These are phyloP conservation scores for Cladosporium cucumerinum DNA, from an alignment of 2,329 filamentous ascomycete species.

Conservation along the genomic window DNA sequence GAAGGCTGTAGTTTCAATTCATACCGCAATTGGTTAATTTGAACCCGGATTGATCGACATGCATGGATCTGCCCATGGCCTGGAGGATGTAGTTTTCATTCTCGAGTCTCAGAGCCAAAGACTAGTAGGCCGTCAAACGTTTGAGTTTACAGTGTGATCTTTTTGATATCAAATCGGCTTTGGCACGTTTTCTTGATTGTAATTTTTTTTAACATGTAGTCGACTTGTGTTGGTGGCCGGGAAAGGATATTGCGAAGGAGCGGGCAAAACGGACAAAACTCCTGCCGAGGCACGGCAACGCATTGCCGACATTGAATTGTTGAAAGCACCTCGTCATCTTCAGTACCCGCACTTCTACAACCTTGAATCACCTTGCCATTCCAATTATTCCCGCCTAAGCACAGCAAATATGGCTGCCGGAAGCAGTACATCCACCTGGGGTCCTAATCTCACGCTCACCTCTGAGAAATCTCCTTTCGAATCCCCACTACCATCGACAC, in stretches of 20 bases:
- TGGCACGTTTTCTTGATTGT: not conserved
- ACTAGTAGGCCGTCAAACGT: not conserved
- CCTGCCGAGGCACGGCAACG: not conserved
- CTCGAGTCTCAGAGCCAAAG: not conserved
- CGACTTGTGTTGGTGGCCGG: not conserved
- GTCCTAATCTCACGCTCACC: constrained; percentile 31
- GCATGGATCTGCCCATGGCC: not conserved
- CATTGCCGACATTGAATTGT: not conserved
- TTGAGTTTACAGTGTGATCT: not conserved
- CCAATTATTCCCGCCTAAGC: not conserved
- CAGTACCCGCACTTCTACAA: not conserved
- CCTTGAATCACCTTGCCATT: not conserved
- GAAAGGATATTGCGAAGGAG: not conserved
- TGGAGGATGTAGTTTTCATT: not conserved
- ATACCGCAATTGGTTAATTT: not conserved
- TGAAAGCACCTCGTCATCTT: not conserved
- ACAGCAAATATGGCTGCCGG: constrained; percentile 25
- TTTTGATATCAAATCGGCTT: not conserved
- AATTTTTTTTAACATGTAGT: not conserved
- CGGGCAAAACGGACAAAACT: not conserved
- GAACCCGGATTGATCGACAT: not conserved
- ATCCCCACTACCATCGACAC: constrained; percentile 31
- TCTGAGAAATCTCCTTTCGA: constrained; percentile 32
- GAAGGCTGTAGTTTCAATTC: not conserved
- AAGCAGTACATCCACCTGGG: constrained; percentile 33